Conservation (phyloP, 2,329 filamentous ascomycete genomes). For the Cladosporium velox region DNA sequence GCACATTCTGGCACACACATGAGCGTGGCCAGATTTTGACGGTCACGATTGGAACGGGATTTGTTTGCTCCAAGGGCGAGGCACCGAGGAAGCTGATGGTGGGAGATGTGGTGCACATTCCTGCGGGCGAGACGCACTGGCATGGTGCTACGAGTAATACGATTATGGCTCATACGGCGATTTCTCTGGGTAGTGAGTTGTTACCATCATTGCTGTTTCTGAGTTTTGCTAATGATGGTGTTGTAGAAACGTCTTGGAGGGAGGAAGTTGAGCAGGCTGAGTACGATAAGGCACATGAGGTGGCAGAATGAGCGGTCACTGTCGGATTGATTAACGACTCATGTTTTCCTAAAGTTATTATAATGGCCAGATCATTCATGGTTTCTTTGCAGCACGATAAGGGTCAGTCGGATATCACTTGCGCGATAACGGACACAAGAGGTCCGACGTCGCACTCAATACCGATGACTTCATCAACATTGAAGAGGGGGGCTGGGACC, state of each 20-base stretch:
- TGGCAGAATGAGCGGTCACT: constrained; percentile 3
- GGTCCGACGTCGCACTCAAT: neutral
- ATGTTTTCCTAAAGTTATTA: neutral
- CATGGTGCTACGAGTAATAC: constrained; percentile 47
- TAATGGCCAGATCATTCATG: neutral
- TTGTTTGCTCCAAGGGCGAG: constrained; percentile 47
- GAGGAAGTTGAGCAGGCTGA: constrained; percentile 42
- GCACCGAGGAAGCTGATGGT: constrained; percentile 40
- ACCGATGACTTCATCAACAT: constrained; percentile 15
- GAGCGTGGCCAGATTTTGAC: constrained; percentile 48
- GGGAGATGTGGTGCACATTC: constrained; percentile 46
- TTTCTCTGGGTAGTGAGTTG: constrained; percentile 39
- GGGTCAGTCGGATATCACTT: neutral
- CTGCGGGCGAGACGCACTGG: constrained; percentile 48
- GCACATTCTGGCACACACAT: constrained; percentile 51
- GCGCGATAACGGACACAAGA: neutral
- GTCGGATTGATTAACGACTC: neutral
- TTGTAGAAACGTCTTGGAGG: constrained; percentile 40
- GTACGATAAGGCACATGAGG: constrained; percentile 36
- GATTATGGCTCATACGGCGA: constrained; percentile 45
- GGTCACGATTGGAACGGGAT: constrained; percentile 44
- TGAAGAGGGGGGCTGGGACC: constrained; percentile 4
- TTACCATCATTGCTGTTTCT: neutral
- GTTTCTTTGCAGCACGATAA: neutral
- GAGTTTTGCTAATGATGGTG: neutral